phyloP scores from a whole-genome alignment of 2,329 filamentous ascomycete species.

The Stachybotrys elegans region DNA sequence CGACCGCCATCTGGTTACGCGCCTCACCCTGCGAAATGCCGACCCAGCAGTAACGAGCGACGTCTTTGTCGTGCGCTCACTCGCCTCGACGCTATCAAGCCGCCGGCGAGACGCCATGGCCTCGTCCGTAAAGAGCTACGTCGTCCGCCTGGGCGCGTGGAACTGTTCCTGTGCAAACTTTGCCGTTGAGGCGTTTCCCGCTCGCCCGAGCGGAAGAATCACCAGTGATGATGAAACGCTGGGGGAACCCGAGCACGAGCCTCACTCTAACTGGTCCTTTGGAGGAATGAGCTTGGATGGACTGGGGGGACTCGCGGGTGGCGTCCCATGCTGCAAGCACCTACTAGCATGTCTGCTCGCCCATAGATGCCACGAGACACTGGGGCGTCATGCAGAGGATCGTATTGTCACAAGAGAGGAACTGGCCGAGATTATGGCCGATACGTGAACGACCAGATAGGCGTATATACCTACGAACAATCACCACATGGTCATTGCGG shows the following conservation, averaged over 20 bases:
- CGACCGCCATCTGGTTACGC: slow-evolving; percentile 68
- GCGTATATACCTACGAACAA: too few species aligned
- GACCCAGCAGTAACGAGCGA: slow-evolving; percentile 6
- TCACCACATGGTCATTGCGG: too few species aligned
- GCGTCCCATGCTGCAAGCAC: slow-evolving; percentile 74
- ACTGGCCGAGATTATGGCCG: slow-evolving; percentile 63
- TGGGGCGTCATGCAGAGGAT: slow-evolving; percentile 53
- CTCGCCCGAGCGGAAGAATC: slow-evolving; percentile 1
- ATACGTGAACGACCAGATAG: slow-evolving; percentile 28
- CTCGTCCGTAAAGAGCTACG: slow-evolving; percentile 42
- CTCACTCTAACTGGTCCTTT: slow-evolving; percentile 31
- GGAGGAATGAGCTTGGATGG: slow-evolving; percentile 44
- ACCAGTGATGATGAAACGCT: not conserved
- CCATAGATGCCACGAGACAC: slow-evolving; percentile 55
- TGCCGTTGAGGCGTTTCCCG: slow-evolving; percentile 62
- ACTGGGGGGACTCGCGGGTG: slow-evolving; percentile 16
- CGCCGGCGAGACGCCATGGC: slow-evolving; percentile 11
- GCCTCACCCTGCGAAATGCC: slow-evolving; percentile 28
- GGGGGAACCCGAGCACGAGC: not conserved
- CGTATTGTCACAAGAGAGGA: slow-evolving; percentile 56
- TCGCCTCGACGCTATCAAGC: slow-evolving; percentile 28
- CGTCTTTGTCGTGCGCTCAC: slow-evolving; percentile 63
- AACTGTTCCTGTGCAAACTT: slow-evolving; percentile 89
- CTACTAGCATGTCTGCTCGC: slow-evolving; percentile 76
- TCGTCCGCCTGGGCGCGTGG: slow-evolving; percentile 73